Percentiles rank a stretch among this genome's conserved stretches.
Evolutionary conservation across 257 asterid species (phyloP).

Genomic region (Forsythia viridissima): DNA sequence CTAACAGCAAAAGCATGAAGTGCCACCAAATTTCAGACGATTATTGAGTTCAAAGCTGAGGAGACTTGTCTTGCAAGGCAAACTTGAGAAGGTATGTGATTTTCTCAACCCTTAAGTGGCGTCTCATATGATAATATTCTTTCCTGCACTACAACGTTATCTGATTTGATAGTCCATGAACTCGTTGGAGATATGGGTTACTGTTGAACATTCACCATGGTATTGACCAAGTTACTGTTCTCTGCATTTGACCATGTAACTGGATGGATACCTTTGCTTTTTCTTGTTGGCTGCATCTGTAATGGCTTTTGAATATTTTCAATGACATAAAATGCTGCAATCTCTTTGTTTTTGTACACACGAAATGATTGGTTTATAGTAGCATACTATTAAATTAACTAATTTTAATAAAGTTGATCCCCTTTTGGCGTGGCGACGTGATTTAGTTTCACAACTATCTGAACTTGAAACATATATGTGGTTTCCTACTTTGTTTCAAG

Average conservation of each 20-base stretch:
- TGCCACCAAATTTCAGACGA: slow-evolving; percentile 47
- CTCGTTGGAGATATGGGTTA: not conserved
- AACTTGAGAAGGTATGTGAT: slow-evolving; percentile 45
- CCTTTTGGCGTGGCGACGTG: not conserved
- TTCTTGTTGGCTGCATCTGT: not conserved
- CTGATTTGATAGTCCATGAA: not conserved
- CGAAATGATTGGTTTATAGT: not conserved
- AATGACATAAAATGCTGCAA: not conserved
- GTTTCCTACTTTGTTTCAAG: no score
- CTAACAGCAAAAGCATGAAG: slow-evolving; percentile 45
- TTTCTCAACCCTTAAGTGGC: not conserved
- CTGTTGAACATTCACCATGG: not conserved
- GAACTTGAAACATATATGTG: not conserved
- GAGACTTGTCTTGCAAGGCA: slow-evolving; percentile 52
- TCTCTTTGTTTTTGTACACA: not conserved
- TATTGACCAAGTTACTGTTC: not conserved
- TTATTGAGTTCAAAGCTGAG: slow-evolving; percentile 47
- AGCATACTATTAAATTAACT: not conserved
- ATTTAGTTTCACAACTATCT: not conserved
- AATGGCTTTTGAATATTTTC: not conserved
- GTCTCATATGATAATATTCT: not conserved
- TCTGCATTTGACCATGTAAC: not conserved
- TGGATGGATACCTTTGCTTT: not conserved
- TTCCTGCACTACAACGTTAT: not conserved
- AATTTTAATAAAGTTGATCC: not conserved